Conservation (phyloP, 805 yeast genomes). For the Saccharomycopsis sp. region DNA sequence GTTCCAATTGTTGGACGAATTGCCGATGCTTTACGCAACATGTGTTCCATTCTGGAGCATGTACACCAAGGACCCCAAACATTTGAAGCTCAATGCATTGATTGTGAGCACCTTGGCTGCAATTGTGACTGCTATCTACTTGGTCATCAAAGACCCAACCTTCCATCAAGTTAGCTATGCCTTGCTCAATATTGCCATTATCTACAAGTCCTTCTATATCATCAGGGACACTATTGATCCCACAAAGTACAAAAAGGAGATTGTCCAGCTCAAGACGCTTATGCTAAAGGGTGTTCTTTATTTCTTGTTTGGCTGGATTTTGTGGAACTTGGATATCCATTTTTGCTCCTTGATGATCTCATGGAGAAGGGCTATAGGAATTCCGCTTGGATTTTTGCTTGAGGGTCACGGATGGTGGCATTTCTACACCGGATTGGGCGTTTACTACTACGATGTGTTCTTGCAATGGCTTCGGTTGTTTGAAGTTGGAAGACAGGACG, state of each 20-base stretch:
- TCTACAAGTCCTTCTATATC: slow-evolving; percentile 49
- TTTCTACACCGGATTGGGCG: slow-evolving; percentile 76
- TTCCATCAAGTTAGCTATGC: slow-evolving; percentile 88
- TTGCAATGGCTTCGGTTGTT: slow-evolving; percentile 68
- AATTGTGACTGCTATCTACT: slow-evolving; percentile 61
- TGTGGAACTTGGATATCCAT: slow-evolving; percentile 88
- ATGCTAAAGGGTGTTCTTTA: slow-evolving; percentile 53
- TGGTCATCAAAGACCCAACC: slow-evolving; percentile 72
- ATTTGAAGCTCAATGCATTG: slow-evolving; percentile 15
- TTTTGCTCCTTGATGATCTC: slow-evolving; percentile 40
- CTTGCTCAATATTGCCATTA: slow-evolving; percentile 63
- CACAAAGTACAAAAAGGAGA: slow-evolving; percentile 10
- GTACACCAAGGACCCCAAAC: slow-evolving; percentile 39
- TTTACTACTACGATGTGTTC: slow-evolving; percentile 76
- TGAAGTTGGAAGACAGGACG: slow-evolving; percentile 48
- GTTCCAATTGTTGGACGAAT: slow-evolving; percentile 86
- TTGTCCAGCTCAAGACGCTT: slow-evolving; percentile 41
- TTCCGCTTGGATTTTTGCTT: slow-evolving; percentile 78
- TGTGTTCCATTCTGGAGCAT: slow-evolving; percentile 90
- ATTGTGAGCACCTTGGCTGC: slow-evolving; percentile 34
- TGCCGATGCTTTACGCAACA: slow-evolving; percentile 98
- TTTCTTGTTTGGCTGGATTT: slow-evolving; percentile 67
- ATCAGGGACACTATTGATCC: slow-evolving; percentile 27
- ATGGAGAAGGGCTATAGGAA: slow-evolving; percentile 40
- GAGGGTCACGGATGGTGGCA: slow-evolving; percentile 99